phyloP scores from a whole-genome alignment of 345 rosid species.

The Rhizophora mangle region DNA sequence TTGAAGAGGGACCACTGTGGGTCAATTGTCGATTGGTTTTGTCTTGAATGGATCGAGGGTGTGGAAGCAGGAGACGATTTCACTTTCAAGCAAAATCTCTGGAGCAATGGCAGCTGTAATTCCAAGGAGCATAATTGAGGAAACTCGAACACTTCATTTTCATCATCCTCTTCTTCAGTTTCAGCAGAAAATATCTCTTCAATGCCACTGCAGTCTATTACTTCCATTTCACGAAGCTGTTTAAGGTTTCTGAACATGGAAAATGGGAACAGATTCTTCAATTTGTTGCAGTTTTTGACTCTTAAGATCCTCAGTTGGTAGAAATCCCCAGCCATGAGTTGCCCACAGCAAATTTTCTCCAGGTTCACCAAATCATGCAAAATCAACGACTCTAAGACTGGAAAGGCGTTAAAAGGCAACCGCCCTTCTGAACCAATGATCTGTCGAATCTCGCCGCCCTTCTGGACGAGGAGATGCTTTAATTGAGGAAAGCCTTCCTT shows the following conservation, averaged over 20 bases:
- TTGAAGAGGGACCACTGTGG: too few species aligned
- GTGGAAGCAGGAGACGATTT: too few species aligned
- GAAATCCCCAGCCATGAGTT: slow-evolving; percentile 1
- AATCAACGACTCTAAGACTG: slow-evolving; percentile 19
- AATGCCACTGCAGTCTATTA: slow-evolving; percentile 13
- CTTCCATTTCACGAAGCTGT: slow-evolving; percentile 19
- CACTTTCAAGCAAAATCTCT: too few species aligned
- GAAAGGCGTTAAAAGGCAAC: background rate
- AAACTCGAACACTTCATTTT: background rate
- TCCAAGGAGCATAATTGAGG: background rate
- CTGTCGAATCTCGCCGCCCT: background rate
- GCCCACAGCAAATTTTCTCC: slow-evolving; percentile 22
- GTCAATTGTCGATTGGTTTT: too few species aligned
- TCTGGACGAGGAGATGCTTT: background rate
- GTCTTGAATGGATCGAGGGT: too few species aligned
- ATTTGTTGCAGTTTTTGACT: slow-evolving; percentile 11
- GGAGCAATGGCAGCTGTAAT: too few species aligned
- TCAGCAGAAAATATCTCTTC: slow-evolving; percentile 15
- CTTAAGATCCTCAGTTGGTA: slow-evolving; percentile 3
- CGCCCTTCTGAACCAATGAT: background rate
- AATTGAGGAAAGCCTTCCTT: slow-evolving; percentile 7
- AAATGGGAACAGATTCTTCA: slow-evolving; percentile 24
- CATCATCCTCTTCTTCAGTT: background rate
- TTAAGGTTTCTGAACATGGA: slow-evolving; percentile 10
- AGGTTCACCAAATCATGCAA: slow-evolving; percentile 15